Evolutionary conservation across 768 basidiomycete species (phyloP).

Genomic region (Mycena albidolilacea): DNA sequence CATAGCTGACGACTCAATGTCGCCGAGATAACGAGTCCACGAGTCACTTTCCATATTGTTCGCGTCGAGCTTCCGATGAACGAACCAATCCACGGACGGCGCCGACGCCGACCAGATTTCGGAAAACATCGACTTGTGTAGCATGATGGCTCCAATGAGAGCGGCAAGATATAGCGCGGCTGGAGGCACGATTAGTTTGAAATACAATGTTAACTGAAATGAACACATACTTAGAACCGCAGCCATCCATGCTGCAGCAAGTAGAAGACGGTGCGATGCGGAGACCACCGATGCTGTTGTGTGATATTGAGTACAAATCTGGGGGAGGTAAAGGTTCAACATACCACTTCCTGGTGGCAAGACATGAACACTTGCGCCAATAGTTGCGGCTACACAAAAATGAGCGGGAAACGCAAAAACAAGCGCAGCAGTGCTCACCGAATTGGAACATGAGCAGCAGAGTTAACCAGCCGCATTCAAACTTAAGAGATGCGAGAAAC

Average conservation of each 20-base stretch:
- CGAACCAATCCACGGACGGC: conserved; percentile 36
- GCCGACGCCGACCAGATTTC: conserved; percentile 37
- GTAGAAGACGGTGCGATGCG: conserved; percentile 29
- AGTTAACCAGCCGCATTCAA: conserved; percentile 33
- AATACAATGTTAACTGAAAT: background rate
- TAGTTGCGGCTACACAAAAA: conserved; percentile 25
- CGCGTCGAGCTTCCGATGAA: conserved; percentile 31
- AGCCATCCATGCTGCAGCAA: conserved; percentile 35
- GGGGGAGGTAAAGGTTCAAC: background rate
- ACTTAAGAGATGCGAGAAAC: conserved; percentile 30
- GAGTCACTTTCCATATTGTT: conserved; percentile 34
- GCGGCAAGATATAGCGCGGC: conserved; percentile 21
- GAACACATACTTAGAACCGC: conserved; percentile 15
- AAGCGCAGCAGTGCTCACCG: background rate
- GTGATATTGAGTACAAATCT: background rate
- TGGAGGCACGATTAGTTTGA: conserved; percentile 10
- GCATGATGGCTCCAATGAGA: conserved; percentile 27
- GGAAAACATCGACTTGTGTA: conserved; percentile 32
- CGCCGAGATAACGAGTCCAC: conserved; percentile 37
- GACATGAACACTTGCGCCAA: conserved; percentile 31
- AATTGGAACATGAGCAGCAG: conserved; percentile 28
- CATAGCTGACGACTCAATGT: conserved; percentile 34
- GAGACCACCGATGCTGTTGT: conserved; percentile 16
- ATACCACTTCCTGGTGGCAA: conserved; percentile 21
- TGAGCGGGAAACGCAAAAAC: background rate